These are phyloP conservation scores for Cystofilobasidium capitatum DNA, from an alignment of 768 basidiomycete genomes.

Conservation along the genomic window DNA sequence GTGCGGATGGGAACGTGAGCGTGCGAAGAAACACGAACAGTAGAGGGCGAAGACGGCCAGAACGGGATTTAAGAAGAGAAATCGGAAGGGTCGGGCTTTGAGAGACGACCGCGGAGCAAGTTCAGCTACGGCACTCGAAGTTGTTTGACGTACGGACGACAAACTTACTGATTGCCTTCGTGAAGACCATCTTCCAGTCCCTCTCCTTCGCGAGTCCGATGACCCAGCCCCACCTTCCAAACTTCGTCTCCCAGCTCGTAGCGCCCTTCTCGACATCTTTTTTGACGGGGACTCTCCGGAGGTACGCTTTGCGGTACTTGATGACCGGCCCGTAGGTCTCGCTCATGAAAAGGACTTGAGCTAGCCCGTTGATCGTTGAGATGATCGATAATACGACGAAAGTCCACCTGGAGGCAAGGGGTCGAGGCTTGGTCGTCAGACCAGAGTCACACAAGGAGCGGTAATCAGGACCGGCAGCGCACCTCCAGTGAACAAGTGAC, in stretches of 20 bases:
- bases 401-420: constrained; percentile 11
- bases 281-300: not conserved
- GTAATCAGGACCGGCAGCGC: not conserved
- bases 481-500: constrained; percentile 6
- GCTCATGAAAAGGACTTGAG: not conserved
- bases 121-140: not conserved
- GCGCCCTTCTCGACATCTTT: not conserved
- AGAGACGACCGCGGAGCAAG: not conserved
- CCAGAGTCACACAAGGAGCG: not conserved
- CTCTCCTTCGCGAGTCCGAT: constrained; percentile 3
- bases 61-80: constrained; percentile 20
- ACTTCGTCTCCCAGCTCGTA: not conserved
- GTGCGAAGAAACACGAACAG: constrained; percentile 14
- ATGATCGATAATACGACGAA: constrained; percentile 23
- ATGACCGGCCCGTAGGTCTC: constrained; percentile 21
- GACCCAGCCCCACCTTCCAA: constrained; percentile 11
- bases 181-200: constrained; percentile 12
- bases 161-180: constrained; percentile 21
- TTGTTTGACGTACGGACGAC: not conserved
- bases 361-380: constrained; percentile 1
- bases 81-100: constrained; percentile 17
- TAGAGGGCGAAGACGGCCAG: constrained; percentile 2
- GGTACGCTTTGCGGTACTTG: not conserved
- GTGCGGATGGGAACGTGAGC: too few relatives aligned
- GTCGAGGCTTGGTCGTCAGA: too few relatives aligned